A percentile compares a stretch with the other conserved stretches of the same genome.
Evolutionary conservation across 2,329 filamentous ascomycete species (phyloP).

Genomic region (Monilinia vaccinii-corymbosi): DNA sequence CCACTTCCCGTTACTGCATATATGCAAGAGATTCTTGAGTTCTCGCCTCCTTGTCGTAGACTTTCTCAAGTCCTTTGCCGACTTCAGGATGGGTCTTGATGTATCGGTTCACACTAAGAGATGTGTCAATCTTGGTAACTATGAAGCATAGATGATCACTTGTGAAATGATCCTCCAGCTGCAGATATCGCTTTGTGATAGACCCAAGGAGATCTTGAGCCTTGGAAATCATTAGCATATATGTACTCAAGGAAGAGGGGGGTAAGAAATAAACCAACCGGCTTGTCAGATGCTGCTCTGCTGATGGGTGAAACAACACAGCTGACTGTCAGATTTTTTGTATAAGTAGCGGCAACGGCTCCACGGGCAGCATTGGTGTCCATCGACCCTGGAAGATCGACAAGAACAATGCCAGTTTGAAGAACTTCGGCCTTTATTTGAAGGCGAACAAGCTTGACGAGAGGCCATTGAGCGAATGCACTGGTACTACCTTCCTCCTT

Average conservation of each 20-base stretch:
- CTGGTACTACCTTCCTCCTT: neutral
- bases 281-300: constrained; percentile 12
- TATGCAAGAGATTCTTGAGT: too few relatives aligned
- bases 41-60: neutral
- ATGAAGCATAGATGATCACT: constrained; percentile 16
- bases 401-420: constrained; percentile 14
- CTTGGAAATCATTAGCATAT: neutral
- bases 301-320: constrained; percentile 14
- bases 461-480: constrained; percentile 15
- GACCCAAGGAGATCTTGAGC: constrained; percentile 18
- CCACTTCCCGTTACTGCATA: neutral
- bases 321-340: constrained; percentile 14
- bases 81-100: constrained; percentile 8
- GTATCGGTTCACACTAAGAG: constrained; percentile 9
- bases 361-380: constrained; percentile 17
- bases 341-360: constrained; percentile 13
- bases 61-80: neutral
- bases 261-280: too few relatives aligned
- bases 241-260: neutral
- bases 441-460: constrained; percentile 15
- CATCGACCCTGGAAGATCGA: constrained; percentile 18
- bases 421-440: constrained; percentile 12
- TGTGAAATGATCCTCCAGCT: constrained; percentile 17
- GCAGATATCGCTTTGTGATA: constrained; percentile 11
- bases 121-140: constrained; percentile 14